A percentile compares a stretch with the other conserved stretches of the same genome.
These are phyloP conservation scores for Apiotrichum sp. DNA, from an alignment of 1,284 basidiomycete species.

Conservation along the genomic window DNA sequence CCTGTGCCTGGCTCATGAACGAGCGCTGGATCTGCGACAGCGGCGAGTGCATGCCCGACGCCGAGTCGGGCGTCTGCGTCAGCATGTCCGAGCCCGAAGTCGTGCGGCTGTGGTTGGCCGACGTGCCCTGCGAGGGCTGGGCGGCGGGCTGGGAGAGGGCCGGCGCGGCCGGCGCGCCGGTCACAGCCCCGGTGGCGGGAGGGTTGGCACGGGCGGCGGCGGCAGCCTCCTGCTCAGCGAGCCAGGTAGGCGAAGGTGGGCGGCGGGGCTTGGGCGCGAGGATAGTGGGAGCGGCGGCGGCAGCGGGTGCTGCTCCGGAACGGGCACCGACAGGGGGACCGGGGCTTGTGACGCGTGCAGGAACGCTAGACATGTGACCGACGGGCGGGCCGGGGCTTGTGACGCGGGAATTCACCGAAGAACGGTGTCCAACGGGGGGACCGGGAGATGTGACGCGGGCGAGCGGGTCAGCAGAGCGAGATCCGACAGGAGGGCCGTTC, in stretches of 20 bases:
- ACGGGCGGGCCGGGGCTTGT: background rate
- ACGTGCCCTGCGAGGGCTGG: background rate
- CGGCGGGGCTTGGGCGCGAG: background rate
- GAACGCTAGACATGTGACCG: background rate
- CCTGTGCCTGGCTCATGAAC: background rate
- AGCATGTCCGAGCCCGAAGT: background rate
- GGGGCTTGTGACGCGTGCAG: background rate
- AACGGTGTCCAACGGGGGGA: background rate
- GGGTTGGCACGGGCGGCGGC: background rate
- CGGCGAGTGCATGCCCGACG: background rate
- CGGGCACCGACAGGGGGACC: background rate
- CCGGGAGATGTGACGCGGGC: background rate
- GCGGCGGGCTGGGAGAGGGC: background rate
- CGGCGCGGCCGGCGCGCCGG: background rate
- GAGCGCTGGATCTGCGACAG: background rate
- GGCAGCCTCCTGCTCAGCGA: conserved; percentile 1
- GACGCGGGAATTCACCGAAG: background rate
- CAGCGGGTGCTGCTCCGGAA: background rate
- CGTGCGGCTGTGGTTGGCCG: background rate
- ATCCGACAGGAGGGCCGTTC: conserved; percentile 13
- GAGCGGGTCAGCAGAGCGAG: conserved; percentile 10
- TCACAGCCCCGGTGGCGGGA: background rate
- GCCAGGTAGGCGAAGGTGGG: background rate
- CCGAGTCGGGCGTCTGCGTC: background rate
- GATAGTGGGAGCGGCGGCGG: background rate